These are phyloP conservation scores for Marsdenia floribunda DNA, from an alignment of 257 asterid genomes.

Conservation along the genomic window DNA sequence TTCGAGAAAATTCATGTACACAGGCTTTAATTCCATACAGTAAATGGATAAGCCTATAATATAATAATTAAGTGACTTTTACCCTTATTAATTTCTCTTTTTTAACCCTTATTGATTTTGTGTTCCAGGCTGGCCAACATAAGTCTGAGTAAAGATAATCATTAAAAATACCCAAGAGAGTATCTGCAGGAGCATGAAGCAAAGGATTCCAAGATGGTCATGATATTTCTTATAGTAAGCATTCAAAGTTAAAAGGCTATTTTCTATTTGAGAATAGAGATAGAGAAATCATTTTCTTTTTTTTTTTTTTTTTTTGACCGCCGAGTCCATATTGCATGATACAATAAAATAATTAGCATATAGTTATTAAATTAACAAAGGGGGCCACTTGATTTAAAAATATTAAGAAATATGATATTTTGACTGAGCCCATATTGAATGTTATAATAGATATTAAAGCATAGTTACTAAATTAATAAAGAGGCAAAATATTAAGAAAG, in stretches of 20 bases:
- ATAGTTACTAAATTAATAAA: too few species aligned
- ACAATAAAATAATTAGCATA: too few species aligned
- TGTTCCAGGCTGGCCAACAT: background rate
- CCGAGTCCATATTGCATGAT: background rate
- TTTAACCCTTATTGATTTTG: too few species aligned
- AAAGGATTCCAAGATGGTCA: background rate
- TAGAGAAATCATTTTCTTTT: background rate
- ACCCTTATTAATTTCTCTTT: background rate
- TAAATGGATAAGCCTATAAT: background rate
- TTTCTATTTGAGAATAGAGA: background rate
- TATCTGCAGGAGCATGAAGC: background rate
- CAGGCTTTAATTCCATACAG: background rate
- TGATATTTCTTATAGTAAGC: background rate
- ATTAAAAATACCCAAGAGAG: background rate
- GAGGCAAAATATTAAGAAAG: too few species aligned
- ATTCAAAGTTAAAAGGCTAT: background rate
- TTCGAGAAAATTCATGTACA: background rate
- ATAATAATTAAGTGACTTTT: background rate
- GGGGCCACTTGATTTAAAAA: background rate
- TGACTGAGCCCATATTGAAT: background rate
- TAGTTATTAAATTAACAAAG: background rate
- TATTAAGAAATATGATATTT: background rate
- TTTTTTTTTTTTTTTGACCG: background rate
- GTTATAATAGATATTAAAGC: too few species aligned
- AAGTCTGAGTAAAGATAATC: background rate